Percentiles rank a stretch among this genome's conserved stretches.
Evolutionary conservation across 768 basidiomycete genomes (phyloP).

Genomic region (Hygrocybe punicea): DNA sequence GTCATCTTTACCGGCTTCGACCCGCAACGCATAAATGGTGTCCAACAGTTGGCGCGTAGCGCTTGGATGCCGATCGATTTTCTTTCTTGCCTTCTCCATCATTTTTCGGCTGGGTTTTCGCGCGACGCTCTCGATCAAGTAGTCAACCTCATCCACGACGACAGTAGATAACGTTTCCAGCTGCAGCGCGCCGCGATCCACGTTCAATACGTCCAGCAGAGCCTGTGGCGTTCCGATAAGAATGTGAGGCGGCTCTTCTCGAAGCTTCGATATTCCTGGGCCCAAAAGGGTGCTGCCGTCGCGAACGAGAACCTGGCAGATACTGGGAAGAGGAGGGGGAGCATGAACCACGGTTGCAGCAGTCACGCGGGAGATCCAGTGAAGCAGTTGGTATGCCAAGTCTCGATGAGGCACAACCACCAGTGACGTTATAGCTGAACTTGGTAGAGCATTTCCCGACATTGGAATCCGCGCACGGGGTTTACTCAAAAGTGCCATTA

Average conservation of each 20-base stretch:
- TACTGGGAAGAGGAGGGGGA: constrained; percentile 36
- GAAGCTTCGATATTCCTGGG: constrained; percentile 39
- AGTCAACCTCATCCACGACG: constrained; percentile 76
- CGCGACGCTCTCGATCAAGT: constrained; percentile 57
- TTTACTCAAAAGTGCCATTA: constrained; percentile 64
- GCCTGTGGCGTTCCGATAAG: constrained; percentile 73
- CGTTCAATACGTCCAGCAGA: constrained; percentile 51
- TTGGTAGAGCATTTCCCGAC: constrained; percentile 18
- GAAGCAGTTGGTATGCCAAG: constrained; percentile 60
- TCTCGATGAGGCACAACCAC: constrained; percentile 72
- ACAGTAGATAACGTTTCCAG: constrained; percentile 51
- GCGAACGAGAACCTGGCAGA: constrained; percentile 63
- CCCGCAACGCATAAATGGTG: constrained; percentile 44
- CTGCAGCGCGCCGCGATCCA: constrained; percentile 43
- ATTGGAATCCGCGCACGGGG: constrained; percentile 31
- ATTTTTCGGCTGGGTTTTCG: constrained; percentile 39
- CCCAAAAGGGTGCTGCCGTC: constrained; percentile 42
- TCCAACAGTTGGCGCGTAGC: constrained; percentile 59
- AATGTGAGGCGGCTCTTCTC: constrained; percentile 54
- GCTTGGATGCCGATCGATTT: constrained; percentile 52
- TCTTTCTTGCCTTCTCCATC: constrained; percentile 38
- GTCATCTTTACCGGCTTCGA: constrained; percentile 16
- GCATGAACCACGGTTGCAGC: constrained; percentile 27
- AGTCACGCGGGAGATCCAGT: constrained; percentile 60
- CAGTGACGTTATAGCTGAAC: constrained; percentile 47